Conservation (phyloP, 1,139 yeast genomes). For the Candida neerlandica region DNA sequence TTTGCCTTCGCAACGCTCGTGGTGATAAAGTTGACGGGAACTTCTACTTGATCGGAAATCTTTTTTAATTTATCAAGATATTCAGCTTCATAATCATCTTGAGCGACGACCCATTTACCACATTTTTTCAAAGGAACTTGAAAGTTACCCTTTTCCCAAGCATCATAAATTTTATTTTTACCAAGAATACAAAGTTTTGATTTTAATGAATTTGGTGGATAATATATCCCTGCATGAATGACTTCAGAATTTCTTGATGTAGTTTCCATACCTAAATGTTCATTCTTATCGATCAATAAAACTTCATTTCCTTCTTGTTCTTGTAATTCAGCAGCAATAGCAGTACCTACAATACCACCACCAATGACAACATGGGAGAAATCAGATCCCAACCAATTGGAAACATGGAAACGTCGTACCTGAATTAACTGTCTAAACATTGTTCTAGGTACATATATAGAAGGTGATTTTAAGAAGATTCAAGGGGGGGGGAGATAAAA, state of each 20-base stretch:
- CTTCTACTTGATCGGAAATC: conserved; percentile 54
- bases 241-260: conserved; percentile 90
- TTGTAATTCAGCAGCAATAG: conserved; percentile 73
- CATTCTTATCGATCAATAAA: conserved; percentile 68
- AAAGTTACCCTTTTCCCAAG: conserved; percentile 38
- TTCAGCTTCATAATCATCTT: conserved; percentile 61
- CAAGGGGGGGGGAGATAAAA: too few relatives aligned
- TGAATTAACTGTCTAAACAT: conserved; percentile 2
- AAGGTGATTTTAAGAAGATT: neutral
- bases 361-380: conserved; percentile 84
- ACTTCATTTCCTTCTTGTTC: conserved; percentile 47
- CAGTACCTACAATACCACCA: conserved; percentile 86
- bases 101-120: conserved; percentile 92
- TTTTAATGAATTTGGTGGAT: conserved; percentile 69
- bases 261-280: conserved; percentile 72
- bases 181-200: conserved; percentile 75
- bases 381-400: conserved; percentile 34
- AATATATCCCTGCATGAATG: conserved; percentile 87
- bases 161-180: conserved; percentile 61
- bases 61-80: conserved; percentile 55
- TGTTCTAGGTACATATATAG: neutral
- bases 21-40: conserved; percentile 62
- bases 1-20: conserved; percentile 40
- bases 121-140: conserved; percentile 60
- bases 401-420: conserved; percentile 10